Conservation (phyloP, 306 rosid species). For the Mimosa pudica region DNA sequence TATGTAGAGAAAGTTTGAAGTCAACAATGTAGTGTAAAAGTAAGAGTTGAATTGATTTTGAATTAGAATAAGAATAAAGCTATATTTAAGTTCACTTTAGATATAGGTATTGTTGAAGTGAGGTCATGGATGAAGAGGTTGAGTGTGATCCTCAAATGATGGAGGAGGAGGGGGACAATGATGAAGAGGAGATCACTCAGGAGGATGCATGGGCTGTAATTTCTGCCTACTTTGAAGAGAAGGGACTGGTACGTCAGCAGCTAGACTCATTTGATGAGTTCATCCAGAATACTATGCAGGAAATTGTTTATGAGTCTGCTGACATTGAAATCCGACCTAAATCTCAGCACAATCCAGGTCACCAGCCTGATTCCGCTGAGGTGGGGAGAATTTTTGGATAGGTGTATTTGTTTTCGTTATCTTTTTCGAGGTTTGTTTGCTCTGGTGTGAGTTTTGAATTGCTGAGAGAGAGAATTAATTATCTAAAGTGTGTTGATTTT, state of each 20-base stretch:
- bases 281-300: slow-evolving; percentile 97
- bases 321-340: slow-evolving; percentile 97
- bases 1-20: too few species aligned
- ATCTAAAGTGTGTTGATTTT: not conserved
- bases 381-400: too few species aligned
- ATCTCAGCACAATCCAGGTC: slow-evolving; percentile 96
- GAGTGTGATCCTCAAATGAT: slow-evolving; percentile 73
- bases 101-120: not conserved
- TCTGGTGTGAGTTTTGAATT: not conserved
- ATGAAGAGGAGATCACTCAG: slow-evolving; percentile 85
- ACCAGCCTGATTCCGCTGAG: slow-evolving; percentile 84
- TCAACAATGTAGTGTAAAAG: too few species aligned
- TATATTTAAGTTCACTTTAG: not conserved
- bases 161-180: slow-evolving; percentile 67
- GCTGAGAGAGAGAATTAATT: not conserved
- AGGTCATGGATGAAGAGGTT: slow-evolving; percentile 66
- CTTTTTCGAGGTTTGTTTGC: not conserved
- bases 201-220: slow-evolving; percentile 99
- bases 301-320: slow-evolving; percentile 89
- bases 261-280: slow-evolving; percentile 96
- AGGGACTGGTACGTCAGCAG: slow-evolving; percentile 91
- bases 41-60: not conserved
- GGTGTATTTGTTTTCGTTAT: not conserved
- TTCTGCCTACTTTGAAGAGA: slow-evolving; percentile 94
- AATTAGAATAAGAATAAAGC: too few species aligned